Evolutionary conservation across 352 stramenopile species (phyloP).

Genomic region (Phytopythium sindhum): DNA sequence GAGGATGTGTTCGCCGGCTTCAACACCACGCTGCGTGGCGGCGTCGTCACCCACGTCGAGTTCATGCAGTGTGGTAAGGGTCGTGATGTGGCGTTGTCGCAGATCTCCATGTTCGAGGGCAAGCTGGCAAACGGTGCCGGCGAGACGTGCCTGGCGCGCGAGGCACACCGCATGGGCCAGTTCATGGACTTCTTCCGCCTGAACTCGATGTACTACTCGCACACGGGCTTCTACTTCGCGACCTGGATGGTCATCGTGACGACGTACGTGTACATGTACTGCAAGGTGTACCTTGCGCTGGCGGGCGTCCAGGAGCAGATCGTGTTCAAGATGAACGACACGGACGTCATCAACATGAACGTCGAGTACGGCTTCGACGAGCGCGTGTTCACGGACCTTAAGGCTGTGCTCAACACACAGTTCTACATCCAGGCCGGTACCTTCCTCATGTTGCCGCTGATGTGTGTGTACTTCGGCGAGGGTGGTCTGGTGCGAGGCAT

Average conservation of each 20-base stretch:
- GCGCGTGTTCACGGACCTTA: slow-evolving; percentile 57
- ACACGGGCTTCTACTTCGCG: slow-evolving; percentile 79
- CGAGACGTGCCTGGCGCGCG: slow-evolving; percentile 65
- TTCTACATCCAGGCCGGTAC: slow-evolving; percentile 79
- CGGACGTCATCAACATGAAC: slow-evolving; percentile 53
- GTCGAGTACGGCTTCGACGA: slow-evolving; percentile 50
- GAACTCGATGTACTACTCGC: slow-evolving; percentile 85
- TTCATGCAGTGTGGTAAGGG: slow-evolving; percentile 83
- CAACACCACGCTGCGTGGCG: slow-evolving; percentile 62
- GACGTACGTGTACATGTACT: slow-evolving; percentile 84
- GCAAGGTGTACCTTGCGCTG: slow-evolving; percentile 73
- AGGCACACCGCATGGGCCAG: slow-evolving; percentile 76
- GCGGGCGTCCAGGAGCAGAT: slow-evolving; percentile 64
- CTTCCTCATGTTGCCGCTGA: slow-evolving; percentile 73
- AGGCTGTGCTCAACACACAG: slow-evolving; percentile 72
- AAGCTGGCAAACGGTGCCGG: slow-evolving; percentile 76
- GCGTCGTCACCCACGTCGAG: slow-evolving; percentile 67
- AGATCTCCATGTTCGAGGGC: slow-evolving; percentile 82
- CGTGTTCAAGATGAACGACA: slow-evolving; percentile 65
- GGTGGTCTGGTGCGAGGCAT: slow-evolving; percentile 58
- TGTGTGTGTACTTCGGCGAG: slow-evolving; percentile 77
- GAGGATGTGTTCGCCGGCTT: slow-evolving; percentile 83
- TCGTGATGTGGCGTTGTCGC: slow-evolving; percentile 73
- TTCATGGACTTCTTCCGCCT: slow-evolving; percentile 82
- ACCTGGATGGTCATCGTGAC: slow-evolving; percentile 84